Evolutionary conservation across 441 rosid genomes (phyloP).

Genomic region (Gossypium gossypioides): DNA sequence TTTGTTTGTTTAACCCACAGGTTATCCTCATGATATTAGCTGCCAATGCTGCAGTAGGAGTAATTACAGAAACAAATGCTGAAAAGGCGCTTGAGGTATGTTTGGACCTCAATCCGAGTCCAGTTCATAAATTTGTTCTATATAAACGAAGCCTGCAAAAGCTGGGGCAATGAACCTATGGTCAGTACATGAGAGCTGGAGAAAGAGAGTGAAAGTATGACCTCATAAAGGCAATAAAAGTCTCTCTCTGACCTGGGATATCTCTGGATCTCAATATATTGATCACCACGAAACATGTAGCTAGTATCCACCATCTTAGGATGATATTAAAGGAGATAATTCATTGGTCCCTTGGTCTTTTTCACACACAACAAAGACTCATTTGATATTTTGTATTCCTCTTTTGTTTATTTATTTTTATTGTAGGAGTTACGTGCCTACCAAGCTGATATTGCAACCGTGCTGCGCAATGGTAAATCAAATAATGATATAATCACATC

Average conservation of each 20-base stretch:
- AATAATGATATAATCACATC: neutral
- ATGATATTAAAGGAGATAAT: neutral
- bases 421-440: constrained; percentile 90
- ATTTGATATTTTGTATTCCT: neutral
- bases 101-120: constrained; percentile 14
- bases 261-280: neutral
- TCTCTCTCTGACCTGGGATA: neutral
- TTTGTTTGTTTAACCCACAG: constrained; percentile 28
- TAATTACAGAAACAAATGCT: constrained; percentile 96
- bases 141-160: neutral
- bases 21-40: constrained; percentile 93
- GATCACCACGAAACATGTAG: neutral
- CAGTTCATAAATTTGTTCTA: neutral
- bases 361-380: neutral
- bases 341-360: neutral
- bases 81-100: constrained; percentile 94
- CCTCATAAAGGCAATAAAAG: neutral
- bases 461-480: constrained; percentile 72
- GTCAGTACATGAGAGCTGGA: neutral
- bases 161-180: constrained; percentile 1
- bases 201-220: neutral
- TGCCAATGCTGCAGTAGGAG: constrained; percentile 98
- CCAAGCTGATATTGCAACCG: constrained; percentile 95
- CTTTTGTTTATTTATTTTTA: constrained; percentile 17
- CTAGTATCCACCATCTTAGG: neutral